Conservation (phyloP, 768 basidiomycete genomes). For the Nevesoporus exiguus region DNA sequence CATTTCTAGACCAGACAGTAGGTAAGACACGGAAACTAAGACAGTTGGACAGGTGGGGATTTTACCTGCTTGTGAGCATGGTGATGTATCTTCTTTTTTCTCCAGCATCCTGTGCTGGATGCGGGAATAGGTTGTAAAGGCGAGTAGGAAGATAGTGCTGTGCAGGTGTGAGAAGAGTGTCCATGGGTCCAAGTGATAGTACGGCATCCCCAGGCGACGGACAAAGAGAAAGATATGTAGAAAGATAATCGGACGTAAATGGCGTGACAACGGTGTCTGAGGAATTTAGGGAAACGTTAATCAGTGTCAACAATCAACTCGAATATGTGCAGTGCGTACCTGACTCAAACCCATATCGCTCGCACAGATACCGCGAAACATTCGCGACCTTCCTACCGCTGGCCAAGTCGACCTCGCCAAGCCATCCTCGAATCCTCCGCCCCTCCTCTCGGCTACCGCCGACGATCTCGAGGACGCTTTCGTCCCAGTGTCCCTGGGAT, state of each 20-base stretch:
- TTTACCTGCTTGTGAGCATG: slow-evolving; percentile 65
- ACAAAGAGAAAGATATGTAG: slow-evolving; percentile 72
- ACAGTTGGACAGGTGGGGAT: not conserved
- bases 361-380: slow-evolving; percentile 71
- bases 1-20: slow-evolving; percentile 50
- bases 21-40: not conserved
- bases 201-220: slow-evolving; percentile 73
- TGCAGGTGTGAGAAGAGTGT: slow-evolving; percentile 71
- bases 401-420: slow-evolving; percentile 76
- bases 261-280: slow-evolving; percentile 69
- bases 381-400: slow-evolving; percentile 63
- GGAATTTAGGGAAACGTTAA: not conserved
- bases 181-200: slow-evolving; percentile 79
- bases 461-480: slow-evolving; percentile 71
- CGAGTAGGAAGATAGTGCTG: slow-evolving; percentile 72
- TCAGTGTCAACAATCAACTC: not conserved
- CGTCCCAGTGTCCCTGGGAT: slow-evolving; percentile 69
- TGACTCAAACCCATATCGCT: slow-evolving; percentile 77
- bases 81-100: slow-evolving; percentile 76
- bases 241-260: slow-evolving; percentile 75
- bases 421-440: slow-evolving; percentile 66
- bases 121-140: slow-evolving; percentile 70
- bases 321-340: slow-evolving; percentile 38
- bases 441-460: slow-evolving; percentile 75
- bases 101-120: slow-evolving; percentile 73